phyloP scores from a whole-genome alignment of 2,329 filamentous ascomycete genomes.

The Cladosporium sp. region DNA sequence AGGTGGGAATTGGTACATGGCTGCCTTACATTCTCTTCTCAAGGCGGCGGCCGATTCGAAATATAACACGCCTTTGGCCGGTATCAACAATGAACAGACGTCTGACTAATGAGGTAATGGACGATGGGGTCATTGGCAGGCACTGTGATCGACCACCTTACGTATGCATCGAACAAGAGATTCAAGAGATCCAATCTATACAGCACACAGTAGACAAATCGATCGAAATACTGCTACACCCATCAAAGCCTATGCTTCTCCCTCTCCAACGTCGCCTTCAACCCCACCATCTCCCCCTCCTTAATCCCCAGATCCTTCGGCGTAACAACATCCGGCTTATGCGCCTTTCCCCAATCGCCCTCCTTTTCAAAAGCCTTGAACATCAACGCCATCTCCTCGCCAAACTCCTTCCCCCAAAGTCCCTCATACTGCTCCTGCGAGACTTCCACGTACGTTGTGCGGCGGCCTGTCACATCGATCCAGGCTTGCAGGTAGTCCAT shows the following conservation, averaged over 20 bases:
- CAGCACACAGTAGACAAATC: no score
- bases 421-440: conserved; percentile 11
- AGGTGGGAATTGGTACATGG: no score
- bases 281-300: conserved; percentile 9
- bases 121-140: no score
- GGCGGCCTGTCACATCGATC: conserved; percentile 14
- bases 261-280: conserved; percentile 12
- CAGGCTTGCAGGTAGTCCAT: conserved; percentile 15
- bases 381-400: conserved; percentile 15
- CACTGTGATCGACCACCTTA: no score
- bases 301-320: conserved; percentile 13
- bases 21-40: no score
- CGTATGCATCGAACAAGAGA: no score
- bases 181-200: no score
- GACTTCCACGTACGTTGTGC: conserved; percentile 11
- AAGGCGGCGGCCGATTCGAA: no score
- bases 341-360: conserved; percentile 13
- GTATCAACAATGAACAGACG: no score
- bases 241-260: conserved; percentile 15
- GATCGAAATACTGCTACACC: neutral
- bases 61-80: no score
- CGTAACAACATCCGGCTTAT: conserved; percentile 11
- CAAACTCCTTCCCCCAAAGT: conserved; percentile 12
- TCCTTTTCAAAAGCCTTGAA: conserved; percentile 12
- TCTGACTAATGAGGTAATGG: no score